A percentile compares a stretch with the other conserved stretches of the same genome.
phyloP scores from a whole-genome alignment of 257 asterid genomes.

The Ophiorrhiza pumila region DNA sequence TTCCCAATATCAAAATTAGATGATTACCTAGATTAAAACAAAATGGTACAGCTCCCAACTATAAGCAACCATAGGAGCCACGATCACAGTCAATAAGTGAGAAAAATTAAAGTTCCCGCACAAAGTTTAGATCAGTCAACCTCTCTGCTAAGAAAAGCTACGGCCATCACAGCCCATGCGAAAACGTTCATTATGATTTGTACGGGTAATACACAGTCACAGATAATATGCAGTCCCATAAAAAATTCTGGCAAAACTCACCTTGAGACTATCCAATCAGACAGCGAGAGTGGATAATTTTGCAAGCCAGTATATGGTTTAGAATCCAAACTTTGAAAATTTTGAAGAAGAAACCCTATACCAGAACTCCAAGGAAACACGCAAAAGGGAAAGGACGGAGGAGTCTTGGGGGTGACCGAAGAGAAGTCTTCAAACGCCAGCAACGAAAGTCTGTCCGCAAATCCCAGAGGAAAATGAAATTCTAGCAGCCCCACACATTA shows the following conservation, averaged over 20 bases:
- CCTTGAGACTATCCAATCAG: slow-evolving; percentile 21
- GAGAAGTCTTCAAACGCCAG: slow-evolving; percentile 33
- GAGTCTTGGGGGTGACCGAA: slow-evolving; percentile 1
- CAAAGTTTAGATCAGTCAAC: neutral
- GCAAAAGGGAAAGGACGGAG: slow-evolving; percentile 1
- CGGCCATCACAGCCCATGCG: too few species aligned
- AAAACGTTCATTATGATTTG: neutral
- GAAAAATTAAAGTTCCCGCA: neutral
- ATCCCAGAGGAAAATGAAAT: neutral
- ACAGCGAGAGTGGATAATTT: neutral
- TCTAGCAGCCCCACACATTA: slow-evolving; percentile 11
- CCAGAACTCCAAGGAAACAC: neutral
- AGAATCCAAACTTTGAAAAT: slow-evolving; percentile 1
- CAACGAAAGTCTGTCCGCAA: slow-evolving; percentile 6
- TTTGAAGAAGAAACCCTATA: neutral
- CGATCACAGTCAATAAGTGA: neutral
- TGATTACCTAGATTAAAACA: neutral
- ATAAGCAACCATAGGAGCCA: neutral
- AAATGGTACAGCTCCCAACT: neutral
- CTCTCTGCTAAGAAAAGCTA: neutral
- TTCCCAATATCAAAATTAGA: neutral
- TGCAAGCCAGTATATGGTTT: neutral
- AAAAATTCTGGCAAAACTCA: slow-evolving; percentile 11
- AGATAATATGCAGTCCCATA: neutral
- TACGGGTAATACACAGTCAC: neutral